Evolutionary conservation across 1,284 basidiomycete genomes (phyloP), one percentile per base, ranked within the genome.

Genomic region (Mycocalia duriaeana): DNA sequence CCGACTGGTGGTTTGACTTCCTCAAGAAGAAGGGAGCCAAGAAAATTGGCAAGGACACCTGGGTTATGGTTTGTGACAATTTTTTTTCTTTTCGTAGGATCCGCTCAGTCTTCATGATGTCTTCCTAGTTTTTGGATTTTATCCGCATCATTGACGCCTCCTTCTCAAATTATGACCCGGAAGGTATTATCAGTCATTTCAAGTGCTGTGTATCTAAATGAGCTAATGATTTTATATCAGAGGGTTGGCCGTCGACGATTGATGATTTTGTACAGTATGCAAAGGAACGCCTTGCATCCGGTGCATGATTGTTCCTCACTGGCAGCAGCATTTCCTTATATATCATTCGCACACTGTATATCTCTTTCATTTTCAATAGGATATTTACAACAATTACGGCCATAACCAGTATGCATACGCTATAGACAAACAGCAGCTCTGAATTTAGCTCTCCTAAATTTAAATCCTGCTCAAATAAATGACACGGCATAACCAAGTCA

Each of bases 41-140:
- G 63, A 92, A 92, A 3, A 77, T 98, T 28, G 94, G 89, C 67
- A 93, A 91, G 68, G 94, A 98, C 70, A 94, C 92, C 2, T 98
- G 94, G 94, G 72, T 76, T 44, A 89, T 95, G 79, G 91, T 93
- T 51, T 47, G 72, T 67, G 28, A n/a, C 28, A 5, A 16, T 36
- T 18, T 39, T 47, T 35, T 5, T 50, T 24, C 39, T 36, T 49
- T 25, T 14, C 38, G 47, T 36, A 42, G 9, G 31, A 36, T 36
- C 45, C 44, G 45, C 4, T 13, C 43, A 36, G 34, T 23, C n/a
- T 40, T 31, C 28, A 31, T 31, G 8, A 31, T 23, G 43, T 45
- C 38, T 34, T 47, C 53, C 39, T 58, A 91, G 89, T 89, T 94
- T 57, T 69, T 85, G 44, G 88, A 89, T 54, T 93, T 93, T 56